Conservation (phyloP, 2,329 filamentous ascomycete species). For the Colletotrichum melonis region DNA sequence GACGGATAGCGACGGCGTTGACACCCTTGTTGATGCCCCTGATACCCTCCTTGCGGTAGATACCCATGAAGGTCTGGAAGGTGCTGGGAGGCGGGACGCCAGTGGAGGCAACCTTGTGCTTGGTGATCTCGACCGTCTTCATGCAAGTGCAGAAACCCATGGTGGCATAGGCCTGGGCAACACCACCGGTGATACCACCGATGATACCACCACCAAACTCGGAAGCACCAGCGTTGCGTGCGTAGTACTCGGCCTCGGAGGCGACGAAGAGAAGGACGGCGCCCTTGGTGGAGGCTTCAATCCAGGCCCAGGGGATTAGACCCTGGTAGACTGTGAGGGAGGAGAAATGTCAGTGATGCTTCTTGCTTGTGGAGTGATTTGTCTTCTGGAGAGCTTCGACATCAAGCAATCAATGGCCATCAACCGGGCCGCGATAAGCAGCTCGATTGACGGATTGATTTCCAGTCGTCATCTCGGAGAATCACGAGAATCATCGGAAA, state of each 20-base stretch:
- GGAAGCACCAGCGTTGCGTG: conserved; percentile 82
- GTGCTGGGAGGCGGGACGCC: conserved; percentile 91
- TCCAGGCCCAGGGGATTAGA: conserved; percentile 99
- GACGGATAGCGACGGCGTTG: conserved; percentile 97
- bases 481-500: conserved; percentile 1
- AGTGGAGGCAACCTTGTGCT: conserved; percentile 89
- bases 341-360: conserved; percentile 40
- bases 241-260: conserved; percentile 97
- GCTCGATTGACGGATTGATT: background rate
- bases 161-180: conserved; percentile 98
- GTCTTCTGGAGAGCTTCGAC: background rate
- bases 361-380: background rate
- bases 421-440: background rate
- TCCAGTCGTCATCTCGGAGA: background rate
- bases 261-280: conserved; percentile 99
- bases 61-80: conserved; percentile 95
- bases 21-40: conserved; percentile 98
- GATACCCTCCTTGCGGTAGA: conserved; percentile 95
- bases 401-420: background rate
- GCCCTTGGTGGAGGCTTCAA: conserved; percentile 99
- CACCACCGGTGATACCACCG: conserved; percentile 92
- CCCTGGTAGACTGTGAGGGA: conserved; percentile 90
- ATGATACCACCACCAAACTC: conserved; percentile 90
- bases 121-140: conserved; percentile 99
- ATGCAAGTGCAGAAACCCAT: conserved; percentile 99